Base-by-base conservation (phyloP, 1,284 basidiomycete species). In the Tetrapyrgos nigripes region DNA sequence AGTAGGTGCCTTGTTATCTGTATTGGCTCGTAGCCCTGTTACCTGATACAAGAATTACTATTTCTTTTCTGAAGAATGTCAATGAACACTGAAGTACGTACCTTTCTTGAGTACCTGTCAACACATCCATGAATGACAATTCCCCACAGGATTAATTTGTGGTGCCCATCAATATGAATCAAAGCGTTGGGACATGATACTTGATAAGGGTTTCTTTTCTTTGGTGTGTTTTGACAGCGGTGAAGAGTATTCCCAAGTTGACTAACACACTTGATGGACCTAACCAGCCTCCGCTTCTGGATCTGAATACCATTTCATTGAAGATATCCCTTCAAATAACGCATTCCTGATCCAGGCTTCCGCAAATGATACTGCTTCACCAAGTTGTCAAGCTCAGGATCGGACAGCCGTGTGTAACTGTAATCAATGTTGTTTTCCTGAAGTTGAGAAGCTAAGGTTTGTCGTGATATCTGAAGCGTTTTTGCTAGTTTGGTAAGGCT, bases 1-100 rank as follows among this genome's bases (percentile, higher is more conserved):
- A 33, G 31, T 59, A 27, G 53, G 33, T 8, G 58, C 17, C 4
- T n/a, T n/a, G 19, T 59, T 59, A 27, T 59, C 51, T 46, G 44
- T 68, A 19, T 43, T 58, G 29, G 56, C 64, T 44, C n/a, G 21
- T 4, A 59, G 24, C 29, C 45, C 23, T 17, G 28, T 51, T 52
- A 31, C 50, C 62, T 33, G 14, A 33, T 33, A 33, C 8, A 33
- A 33, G 8, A 33, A 14, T 33, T 8, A 33, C 8, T 33, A 33
- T 8, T 33, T 33, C 31, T 33, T n/a, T n/a, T n/a, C n/a, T n/a
- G n/a, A n/a, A n/a, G n/a, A n/a, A n/a, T n/a, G n/a, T n/a, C n/a
- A 37, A n/a, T n/a, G 35, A 37, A 37, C 10, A 37, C 10, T 10
- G 10, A n/a, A 37, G n/a, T n/a, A 37, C 35, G 10, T n/a, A 37